Percentiles rank a stretch among this genome's conserved stretches.
Evolutionary conservation across 305 asterid species (phyloP).

Genomic region (Lippia alba): DNA sequence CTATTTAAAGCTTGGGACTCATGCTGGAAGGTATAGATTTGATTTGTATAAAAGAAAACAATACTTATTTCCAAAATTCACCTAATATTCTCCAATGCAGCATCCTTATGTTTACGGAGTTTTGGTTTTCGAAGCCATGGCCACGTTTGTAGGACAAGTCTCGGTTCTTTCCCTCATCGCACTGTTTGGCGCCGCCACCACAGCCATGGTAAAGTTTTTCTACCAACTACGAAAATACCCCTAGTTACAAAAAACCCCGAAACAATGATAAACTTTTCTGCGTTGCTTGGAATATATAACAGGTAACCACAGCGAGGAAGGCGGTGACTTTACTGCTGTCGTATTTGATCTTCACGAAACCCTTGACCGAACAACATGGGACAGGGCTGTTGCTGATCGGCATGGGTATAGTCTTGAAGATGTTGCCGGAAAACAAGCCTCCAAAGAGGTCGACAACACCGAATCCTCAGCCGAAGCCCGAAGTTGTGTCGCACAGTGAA

Average conservation of each 20-base stretch:
- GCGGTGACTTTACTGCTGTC: conserved; percentile 76
- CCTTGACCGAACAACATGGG: conserved; percentile 75
- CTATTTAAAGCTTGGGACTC: conserved; percentile 76
- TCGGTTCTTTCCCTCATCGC: conserved; percentile 84
- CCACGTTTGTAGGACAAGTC: conserved; percentile 75
- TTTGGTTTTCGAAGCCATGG: conserved; percentile 81
- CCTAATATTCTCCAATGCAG: conserved; percentile 41
- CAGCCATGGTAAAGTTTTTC: conserved; percentile 63
- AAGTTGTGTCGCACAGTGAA: conserved; percentile 27
- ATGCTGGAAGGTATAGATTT: conserved; percentile 65
- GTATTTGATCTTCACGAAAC: conserved; percentile 74
- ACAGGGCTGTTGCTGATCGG: conserved; percentile 65
- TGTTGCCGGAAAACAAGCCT: conserved; percentile 70
- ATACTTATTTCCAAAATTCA: conserved; percentile 8
- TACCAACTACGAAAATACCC: too few relatives aligned
- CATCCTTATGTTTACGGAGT: conserved; percentile 82
- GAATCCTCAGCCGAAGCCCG: conserved; percentile 34
- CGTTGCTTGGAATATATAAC: neutral
- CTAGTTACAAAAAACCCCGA: too few relatives aligned
- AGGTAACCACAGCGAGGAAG: conserved; percentile 81
- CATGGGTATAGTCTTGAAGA: conserved; percentile 73
- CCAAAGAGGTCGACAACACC: conserved; percentile 34
- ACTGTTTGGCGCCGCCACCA: conserved; percentile 79
- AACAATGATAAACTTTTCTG: neutral
- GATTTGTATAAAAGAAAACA: neutral